Percentiles rank a stretch among this genome's conserved stretches.
Conservation (phyloP, 106 monocot genomes). For the Narthecium ossifragum region DNA sequence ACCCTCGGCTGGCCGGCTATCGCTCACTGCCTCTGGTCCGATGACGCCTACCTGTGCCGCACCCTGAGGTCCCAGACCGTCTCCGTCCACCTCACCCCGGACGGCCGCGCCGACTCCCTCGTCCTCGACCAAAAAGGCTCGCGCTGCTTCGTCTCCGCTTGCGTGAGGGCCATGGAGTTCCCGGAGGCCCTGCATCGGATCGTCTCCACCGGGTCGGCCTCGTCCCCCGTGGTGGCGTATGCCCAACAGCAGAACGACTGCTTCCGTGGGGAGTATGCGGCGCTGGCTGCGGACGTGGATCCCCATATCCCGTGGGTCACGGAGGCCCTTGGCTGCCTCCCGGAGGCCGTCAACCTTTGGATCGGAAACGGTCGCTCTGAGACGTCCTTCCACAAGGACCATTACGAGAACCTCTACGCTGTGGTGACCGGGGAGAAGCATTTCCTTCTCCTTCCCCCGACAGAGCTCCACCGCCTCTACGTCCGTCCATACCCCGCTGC, state of each 20-base stretch:
- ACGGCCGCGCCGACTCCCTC: slow-evolving; percentile 87
- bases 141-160: slow-evolving; percentile 69
- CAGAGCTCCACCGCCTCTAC: slow-evolving; percentile 81
- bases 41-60: slow-evolving; percentile 50
- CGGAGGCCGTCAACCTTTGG: slow-evolving; percentile 94
- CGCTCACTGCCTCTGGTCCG: slow-evolving; percentile 45
- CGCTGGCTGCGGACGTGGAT: slow-evolving; percentile 60
- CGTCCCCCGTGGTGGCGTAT: slow-evolving; percentile 50
- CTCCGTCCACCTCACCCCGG: slow-evolving; percentile 87
- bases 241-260: slow-evolving; percentile 95
- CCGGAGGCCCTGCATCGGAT: slow-evolving; percentile 30
- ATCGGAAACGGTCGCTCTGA: slow-evolving; percentile 63
- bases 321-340: slow-evolving; percentile 61
- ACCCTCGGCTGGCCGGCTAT: slow-evolving; percentile 60
- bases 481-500: slow-evolving; percentile 65
- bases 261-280: slow-evolving; percentile 63
- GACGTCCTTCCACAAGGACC: slow-evolving; percentile 93
- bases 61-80: slow-evolving; percentile 33
- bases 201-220: slow-evolving; percentile 11
- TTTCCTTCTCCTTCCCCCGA: slow-evolving; percentile 81
- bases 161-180: slow-evolving; percentile 39
- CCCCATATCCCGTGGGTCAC: slow-evolving; percentile 70
- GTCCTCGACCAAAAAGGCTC: slow-evolving; percentile 7
- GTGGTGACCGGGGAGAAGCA: slow-evolving; percentile 83
- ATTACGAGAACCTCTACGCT: slow-evolving; percentile 91